Evolutionary conservation across 257 asterid genomes (phyloP).

Genomic region (Ballota nigra): DNA sequence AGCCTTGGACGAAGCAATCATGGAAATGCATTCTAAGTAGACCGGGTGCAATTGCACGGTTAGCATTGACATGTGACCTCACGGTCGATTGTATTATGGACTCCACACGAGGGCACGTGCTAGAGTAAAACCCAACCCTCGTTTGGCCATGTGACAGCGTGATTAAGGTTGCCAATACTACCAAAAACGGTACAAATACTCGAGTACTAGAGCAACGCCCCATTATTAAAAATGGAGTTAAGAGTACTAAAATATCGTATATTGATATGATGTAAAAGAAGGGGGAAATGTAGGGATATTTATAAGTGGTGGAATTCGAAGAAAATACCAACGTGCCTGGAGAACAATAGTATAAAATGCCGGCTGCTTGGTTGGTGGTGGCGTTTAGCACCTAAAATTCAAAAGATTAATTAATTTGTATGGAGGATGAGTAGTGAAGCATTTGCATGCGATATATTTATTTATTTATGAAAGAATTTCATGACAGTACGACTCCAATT

Average conservation of each 20-base stretch:
- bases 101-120: slow-evolving; percentile 66
- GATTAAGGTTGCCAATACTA: slow-evolving; percentile 24
- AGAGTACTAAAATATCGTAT: no score
- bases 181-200: not conserved
- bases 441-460: no score
- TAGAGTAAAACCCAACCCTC: slow-evolving; percentile 64
- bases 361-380: slow-evolving; percentile 24
- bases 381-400: slow-evolving; percentile 19
- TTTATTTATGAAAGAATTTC: no score
- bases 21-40: slow-evolving; percentile 84
- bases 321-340: slow-evolving; percentile 20
- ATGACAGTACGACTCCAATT: no score
- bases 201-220: not conserved
- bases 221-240: not conserved
- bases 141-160: slow-evolving; percentile 57
- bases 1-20: slow-evolving; percentile 85
- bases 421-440: slow-evolving; percentile 34
- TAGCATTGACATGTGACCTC: slow-evolving; percentile 35
- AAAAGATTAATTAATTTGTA: slow-evolving; percentile 6
- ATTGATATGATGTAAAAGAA: not conserved
- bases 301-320: slow-evolving; percentile 30
- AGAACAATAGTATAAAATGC: slow-evolving; percentile 36
- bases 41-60: slow-evolving; percentile 65
- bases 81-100: slow-evolving; percentile 58
- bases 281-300: slow-evolving; percentile 18